Conservation (phyloP, 768 basidiomycete species). For the Tulasnella sp. region DNA sequence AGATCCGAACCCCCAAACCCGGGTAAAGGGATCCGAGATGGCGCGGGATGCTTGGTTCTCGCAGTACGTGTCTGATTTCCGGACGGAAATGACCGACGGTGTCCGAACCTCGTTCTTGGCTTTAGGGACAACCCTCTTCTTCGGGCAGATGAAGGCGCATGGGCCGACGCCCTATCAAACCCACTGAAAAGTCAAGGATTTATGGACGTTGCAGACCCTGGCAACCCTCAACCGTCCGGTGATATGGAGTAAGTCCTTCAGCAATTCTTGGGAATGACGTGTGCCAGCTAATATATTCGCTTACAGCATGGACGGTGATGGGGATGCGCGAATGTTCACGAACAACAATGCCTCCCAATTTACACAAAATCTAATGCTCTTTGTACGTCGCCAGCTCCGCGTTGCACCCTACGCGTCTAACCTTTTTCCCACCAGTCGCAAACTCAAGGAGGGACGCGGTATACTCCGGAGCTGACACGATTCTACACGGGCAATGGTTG, state of each 20-base stretch:
- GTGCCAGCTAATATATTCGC: neutral
- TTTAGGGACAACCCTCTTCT: conserved; percentile 8
- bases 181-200: conserved; percentile 64
- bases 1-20: conserved; percentile 55
- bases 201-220: conserved; percentile 59
- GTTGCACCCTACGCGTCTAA: neutral
- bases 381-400: conserved; percentile 45
- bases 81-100: neutral
- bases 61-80: conserved; percentile 39
- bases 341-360: conserved; percentile 54
- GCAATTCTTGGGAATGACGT: neutral
- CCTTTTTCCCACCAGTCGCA: conserved; percentile 49
- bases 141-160: conserved; percentile 49
- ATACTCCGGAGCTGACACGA: conserved; percentile 68
- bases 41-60: conserved; percentile 64
- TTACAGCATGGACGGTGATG: conserved; percentile 46
- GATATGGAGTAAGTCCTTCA: conserved; percentile 14
- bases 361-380: conserved; percentile 70
- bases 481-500: conserved; percentile 59
- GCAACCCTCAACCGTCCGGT: conserved; percentile 16
- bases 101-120: conserved; percentile 2
- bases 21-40: conserved; percentile 57
- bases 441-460: conserved; percentile 65
- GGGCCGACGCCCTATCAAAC: conserved; percentile 66
- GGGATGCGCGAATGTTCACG: conserved; percentile 53